Base-by-base conservation (phyloP, 2,329 filamentous ascomycete species). In the Penicillium janthinellum region DNA sequence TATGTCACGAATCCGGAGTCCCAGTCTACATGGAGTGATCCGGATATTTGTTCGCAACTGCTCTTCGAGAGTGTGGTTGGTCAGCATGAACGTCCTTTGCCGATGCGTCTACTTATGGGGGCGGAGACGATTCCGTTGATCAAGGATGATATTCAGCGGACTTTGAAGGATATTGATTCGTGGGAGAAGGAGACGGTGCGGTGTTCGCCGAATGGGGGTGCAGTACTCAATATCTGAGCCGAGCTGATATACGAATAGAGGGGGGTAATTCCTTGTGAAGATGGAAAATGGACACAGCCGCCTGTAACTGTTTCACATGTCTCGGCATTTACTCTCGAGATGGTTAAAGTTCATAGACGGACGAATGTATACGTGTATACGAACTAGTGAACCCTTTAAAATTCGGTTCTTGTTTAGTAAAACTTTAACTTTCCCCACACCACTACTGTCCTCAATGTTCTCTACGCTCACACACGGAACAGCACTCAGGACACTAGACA, bases 71-170 rank as follows among this genome's bases (percentile, higher is more conserved):
- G 41, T 15, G 57, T 68, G 34, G 37, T 54, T 42, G 49, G 52
- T 15, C 22, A 45, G 14, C 1, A 45, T 45, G 22, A 28, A 15
- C 42, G 42, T 15, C 42, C 42, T 6, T 28, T 45, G 22, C 66
- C 67, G 3, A 52, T 11, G n/a, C 57, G 61, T 11, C 35, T 68
- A 39, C 51, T 64, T 1, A 57, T 68, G 48, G 64, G 65, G 1
- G 57, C 47, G 1, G 67, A 68, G 20, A 55, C 60, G 1, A 59
- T 65, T 22, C 50, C 39, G 2, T 59, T 57, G 14, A 55, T 62
- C 6, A 63, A 60, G 49, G 22, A 51, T 17, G 60, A 63, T 28
- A 45, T 66, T n/a, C 50, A 65, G 35, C 49, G 49, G 10, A 53
- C 57, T 8, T 45, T 45, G 42, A 45, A 8, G 22, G 42, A 37